Percentiles rank a stretch among this genome's conserved stretches.
Conservation (phyloP, 2,329 filamentous ascomycete species). For the Drechslerella coelobrocha region DNA sequence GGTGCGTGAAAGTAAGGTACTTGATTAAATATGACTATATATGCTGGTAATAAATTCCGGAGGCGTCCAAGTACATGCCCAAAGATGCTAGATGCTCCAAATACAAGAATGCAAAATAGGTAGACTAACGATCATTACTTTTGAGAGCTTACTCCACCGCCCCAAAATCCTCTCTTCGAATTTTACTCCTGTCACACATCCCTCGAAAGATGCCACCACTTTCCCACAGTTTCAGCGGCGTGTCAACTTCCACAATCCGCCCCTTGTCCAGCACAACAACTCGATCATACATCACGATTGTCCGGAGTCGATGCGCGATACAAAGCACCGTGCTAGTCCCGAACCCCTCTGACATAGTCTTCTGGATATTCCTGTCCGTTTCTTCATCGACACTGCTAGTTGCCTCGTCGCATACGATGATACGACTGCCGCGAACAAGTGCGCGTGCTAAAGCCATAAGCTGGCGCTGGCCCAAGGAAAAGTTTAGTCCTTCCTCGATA, state of each 20-base stretch:
- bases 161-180: conserved; percentile 64
- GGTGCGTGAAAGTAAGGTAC: too few species aligned
- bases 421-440: conserved; percentile 82
- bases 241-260: conserved; percentile 82
- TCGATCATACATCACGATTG: conserved; percentile 91
- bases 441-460: conserved; percentile 93
- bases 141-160: neutral
- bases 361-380: conserved; percentile 93
- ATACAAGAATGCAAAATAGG: too few species aligned
- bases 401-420: conserved; percentile 97
- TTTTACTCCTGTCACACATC: conserved; percentile 89
- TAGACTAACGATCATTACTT: neutral
- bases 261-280: conserved; percentile 97
- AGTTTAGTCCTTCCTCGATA: conserved; percentile 94
- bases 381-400: conserved; percentile 94
- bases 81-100: too few species aligned
- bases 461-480: conserved; percentile 92
- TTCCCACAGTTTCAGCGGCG: conserved; percentile 75
- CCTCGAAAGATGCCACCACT: conserved; percentile 78
- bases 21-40: too few species aligned
- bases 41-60: too few species aligned
- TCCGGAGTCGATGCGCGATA: conserved; percentile 89
- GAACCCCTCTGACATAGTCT: conserved; percentile 84
- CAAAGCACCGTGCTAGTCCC: conserved; percentile 85
- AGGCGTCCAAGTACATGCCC: too few species aligned